Percentiles rank a stretch among this genome's conserved stretches.
These are phyloP conservation scores for Choricystis sp. DNA, from an alignment of 139 green algal species.

Conservation along the genomic window DNA sequence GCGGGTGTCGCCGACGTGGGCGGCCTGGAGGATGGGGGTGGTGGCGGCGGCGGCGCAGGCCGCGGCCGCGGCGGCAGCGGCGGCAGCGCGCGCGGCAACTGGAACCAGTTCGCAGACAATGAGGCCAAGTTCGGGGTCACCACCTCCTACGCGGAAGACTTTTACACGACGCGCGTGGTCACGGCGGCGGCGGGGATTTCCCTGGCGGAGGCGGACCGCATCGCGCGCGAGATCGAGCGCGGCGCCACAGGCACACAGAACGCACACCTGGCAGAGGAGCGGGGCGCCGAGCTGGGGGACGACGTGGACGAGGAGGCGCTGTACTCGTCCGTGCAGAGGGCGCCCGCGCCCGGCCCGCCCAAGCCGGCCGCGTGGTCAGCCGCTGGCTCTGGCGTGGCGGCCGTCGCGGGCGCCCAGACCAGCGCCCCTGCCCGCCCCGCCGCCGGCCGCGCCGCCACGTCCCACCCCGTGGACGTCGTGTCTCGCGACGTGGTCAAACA, in stretches of 20 bases:
- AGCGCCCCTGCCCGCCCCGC: slow-evolving; percentile 2
- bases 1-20: slow-evolving; percentile 1
- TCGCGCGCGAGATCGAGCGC: slow-evolving; percentile 67
- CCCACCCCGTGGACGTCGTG: slow-evolving; percentile 14
- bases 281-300: slow-evolving; percentile 37
- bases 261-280: slow-evolving; percentile 65
- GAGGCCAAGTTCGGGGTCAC: slow-evolving; percentile 62
- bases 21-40: slow-evolving; percentile 9
- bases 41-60: slow-evolving; percentile 7
- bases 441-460: background rate
- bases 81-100: slow-evolving; percentile 21
- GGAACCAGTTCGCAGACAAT: slow-evolving; percentile 89
- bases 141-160: slow-evolving; percentile 58
- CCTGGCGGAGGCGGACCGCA: slow-evolving; percentile 47
- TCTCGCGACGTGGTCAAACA: slow-evolving; percentile 17
- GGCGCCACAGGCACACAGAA: slow-evolving; percentile 21
- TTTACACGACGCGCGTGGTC: slow-evolving; percentile 65
- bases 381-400: background rate
- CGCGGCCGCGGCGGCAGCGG: background rate
- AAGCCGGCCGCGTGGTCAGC: background rate
- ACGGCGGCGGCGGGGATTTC: slow-evolving; percentile 36
- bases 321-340: slow-evolving; percentile 50
- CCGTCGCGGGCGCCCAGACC: background rate
- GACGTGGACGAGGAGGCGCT: slow-evolving; percentile 66
- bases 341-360: background rate